Percentiles rank a stretch among this genome's conserved stretches.
Evolutionary conservation across 2,329 filamentous ascomycete genomes (phyloP).

Genomic region (Penicillium decumbens): DNA sequence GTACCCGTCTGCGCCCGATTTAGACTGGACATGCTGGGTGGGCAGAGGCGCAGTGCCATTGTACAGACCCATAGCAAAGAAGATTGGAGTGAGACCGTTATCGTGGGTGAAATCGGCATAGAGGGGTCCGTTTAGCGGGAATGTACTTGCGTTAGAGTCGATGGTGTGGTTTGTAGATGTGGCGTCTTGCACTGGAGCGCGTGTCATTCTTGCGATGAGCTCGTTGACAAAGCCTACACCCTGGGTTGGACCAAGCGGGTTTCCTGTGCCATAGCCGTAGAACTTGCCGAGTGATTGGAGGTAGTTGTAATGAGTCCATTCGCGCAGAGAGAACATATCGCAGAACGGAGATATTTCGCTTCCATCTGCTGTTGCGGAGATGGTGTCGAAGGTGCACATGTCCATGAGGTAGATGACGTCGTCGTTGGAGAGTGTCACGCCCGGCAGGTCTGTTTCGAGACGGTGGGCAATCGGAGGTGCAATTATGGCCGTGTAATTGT

Average conservation of each 20-base stretch:
- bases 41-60: conserved; percentile 57
- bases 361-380: conserved; percentile 54
- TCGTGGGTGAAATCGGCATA: conserved; percentile 94
- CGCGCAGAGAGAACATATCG: conserved; percentile 63
- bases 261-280: conserved; percentile 74
- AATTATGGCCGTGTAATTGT: conserved; percentile 60
- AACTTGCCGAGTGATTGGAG: conserved; percentile 75
- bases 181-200: conserved; percentile 61
- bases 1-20: conserved; percentile 60
- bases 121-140: conserved; percentile 63
- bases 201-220: conserved; percentile 73
- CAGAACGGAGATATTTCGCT: conserved; percentile 66
- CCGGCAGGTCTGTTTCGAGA: conserved; percentile 64
- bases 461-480: conserved; percentile 62
- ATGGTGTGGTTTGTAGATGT: conserved; percentile 76
- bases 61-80: conserved; percentile 73
- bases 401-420: conserved; percentile 78
- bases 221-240: conserved; percentile 87
- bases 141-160: conserved; percentile 61
- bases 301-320: conserved; percentile 80
- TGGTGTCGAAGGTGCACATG: conserved; percentile 77
- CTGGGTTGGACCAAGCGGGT: conserved; percentile 73
- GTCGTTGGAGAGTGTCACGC: conserved; percentile 58
- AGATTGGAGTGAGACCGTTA: conserved; percentile 75
- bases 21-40: conserved; percentile 46